Base-by-base conservation (phyloP, 2,329 filamentous ascomycete genomes). In the Xylaria hypoxylon region DNA sequence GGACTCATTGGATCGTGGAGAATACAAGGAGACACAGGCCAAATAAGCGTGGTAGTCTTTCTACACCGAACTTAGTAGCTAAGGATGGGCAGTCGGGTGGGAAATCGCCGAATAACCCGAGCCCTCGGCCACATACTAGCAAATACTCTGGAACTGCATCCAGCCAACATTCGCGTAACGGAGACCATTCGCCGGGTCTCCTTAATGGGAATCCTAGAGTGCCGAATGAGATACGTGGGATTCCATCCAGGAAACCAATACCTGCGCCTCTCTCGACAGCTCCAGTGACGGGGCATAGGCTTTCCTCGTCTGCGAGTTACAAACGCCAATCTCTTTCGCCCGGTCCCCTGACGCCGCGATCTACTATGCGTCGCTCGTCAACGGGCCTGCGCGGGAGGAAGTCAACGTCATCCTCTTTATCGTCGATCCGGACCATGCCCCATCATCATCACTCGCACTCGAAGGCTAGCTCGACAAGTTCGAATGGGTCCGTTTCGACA, bases 331-430 rank as follows among this genome's bases (percentile, higher is more conserved):
- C 94, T 0, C 81, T 96, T 10, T 97, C 93, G 0, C 96, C 96
- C 0, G 91, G 90, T 2, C 95, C 96, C 0, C 79, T 97, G 45
- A 98, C 96, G 0, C 95, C 96, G 3, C 91, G 94, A 44, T 94
- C 93, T 5, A 92, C 92, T 0, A 91, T 96, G 74, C 89, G 96
- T 11, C 91, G 94, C 40, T 89, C 93, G 2, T 97, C 93, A 5
- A 88, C 86, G 48, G 94, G 95, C 33, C 86, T 98, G 50, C 89
- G 94, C 31, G 95, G 96, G 42, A 89, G 96, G 67, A 98, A 98
- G 78, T 98, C 95, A 0, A 99, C 96, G 0, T 97, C 94, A 0
- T 97, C 94, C 0, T 98, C 94, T 0, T 90, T 99, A 17, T 97
- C 94, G 0, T 97, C 94, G 0, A 90, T 99, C 64, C 90, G 96